Conservation (phyloP, 305 asterid species). For the Plantago coronopus region DNA sequence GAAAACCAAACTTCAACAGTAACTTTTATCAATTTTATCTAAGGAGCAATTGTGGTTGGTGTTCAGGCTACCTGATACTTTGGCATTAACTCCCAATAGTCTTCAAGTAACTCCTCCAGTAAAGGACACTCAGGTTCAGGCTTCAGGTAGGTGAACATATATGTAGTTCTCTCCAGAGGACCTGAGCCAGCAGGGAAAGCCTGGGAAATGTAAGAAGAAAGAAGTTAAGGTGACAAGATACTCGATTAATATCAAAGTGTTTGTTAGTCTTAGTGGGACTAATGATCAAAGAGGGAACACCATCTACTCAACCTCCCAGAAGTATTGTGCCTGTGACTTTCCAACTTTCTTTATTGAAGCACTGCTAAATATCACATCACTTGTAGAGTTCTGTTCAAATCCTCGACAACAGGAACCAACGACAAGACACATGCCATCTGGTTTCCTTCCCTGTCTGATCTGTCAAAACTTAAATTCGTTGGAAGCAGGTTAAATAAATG, state of each 20-base stretch:
- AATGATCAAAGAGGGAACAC: constrained; percentile 2
- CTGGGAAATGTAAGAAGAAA: constrained; percentile 32
- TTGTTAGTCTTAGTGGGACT: background rate
- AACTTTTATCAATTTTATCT: background rate
- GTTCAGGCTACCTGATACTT: constrained; percentile 63
- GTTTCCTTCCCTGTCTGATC: constrained; percentile 81
- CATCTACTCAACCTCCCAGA: constrained; percentile 73
- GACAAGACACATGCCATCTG: constrained; percentile 92
- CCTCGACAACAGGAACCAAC: constrained; percentile 95
- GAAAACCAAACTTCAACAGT: constrained; percentile 1
- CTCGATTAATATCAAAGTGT: constrained; percentile 5
- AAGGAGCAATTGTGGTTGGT: background rate
- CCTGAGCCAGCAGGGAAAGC: constrained; percentile 98
- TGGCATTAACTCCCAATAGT: constrained; percentile 95
- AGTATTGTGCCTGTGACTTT: constrained; percentile 70
- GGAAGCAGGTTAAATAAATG: constrained; percentile 21
- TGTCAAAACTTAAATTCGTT: constrained; percentile 40
- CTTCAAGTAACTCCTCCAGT: constrained; percentile 87
- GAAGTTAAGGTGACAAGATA: background rate
- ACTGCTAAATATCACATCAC: constrained; percentile 83
- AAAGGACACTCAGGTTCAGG: constrained; percentile 80
- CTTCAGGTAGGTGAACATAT: constrained; percentile 86
- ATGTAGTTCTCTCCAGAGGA: constrained; percentile 77
- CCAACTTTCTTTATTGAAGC: constrained; percentile 65
- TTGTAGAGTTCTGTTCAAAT: constrained; percentile 57